phyloP scores from a whole-genome alignment of 176 grass and related monocot genomes.

The Zoysia japonica region DNA sequence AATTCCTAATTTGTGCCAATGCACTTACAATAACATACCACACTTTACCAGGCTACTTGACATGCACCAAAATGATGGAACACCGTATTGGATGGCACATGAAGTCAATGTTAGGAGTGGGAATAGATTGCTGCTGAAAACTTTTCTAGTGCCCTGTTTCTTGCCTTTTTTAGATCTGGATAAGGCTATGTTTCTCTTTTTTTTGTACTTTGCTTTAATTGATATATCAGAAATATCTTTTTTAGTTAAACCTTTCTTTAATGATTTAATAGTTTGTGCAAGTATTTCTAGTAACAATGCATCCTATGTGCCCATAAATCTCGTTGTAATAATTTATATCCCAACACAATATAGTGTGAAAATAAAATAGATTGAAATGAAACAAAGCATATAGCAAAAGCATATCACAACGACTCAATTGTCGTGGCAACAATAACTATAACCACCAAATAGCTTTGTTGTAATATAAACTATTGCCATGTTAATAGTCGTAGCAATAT shows the following conservation, averaged over 20 bases:
- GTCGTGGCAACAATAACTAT: too few species aligned
- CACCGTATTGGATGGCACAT: constrained; percentile 98
- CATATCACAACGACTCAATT: too few species aligned
- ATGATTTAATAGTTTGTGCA: background rate
- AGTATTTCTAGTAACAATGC: too few species aligned
- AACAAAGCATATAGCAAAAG: too few species aligned
- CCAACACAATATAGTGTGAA: too few species aligned
- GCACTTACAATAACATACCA: constrained; percentile 26
- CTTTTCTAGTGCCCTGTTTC: constrained; percentile 26
- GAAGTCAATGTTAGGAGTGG: constrained; percentile 97
- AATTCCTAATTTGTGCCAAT: constrained; percentile 25
- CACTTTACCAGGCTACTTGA: constrained; percentile 82
- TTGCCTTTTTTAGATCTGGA: constrained; percentile 2
- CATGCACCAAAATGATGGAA: constrained; percentile 94
- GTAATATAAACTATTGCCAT: too few species aligned
- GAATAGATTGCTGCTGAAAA: constrained; percentile 75
- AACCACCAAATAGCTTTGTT: too few species aligned
- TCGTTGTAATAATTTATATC: too few species aligned
- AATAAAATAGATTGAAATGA: too few species aligned
- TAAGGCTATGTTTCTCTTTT: background rate
- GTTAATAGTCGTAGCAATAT: too few species aligned
- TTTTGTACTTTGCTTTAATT: background rate
- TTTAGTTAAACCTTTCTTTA: constrained; percentile 5
- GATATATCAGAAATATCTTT: constrained; percentile 12
- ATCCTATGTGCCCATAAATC: too few species aligned